phyloP scores from a whole-genome alignment of 768 basidiomycete species.

The Gymnopilus dilepis region DNA sequence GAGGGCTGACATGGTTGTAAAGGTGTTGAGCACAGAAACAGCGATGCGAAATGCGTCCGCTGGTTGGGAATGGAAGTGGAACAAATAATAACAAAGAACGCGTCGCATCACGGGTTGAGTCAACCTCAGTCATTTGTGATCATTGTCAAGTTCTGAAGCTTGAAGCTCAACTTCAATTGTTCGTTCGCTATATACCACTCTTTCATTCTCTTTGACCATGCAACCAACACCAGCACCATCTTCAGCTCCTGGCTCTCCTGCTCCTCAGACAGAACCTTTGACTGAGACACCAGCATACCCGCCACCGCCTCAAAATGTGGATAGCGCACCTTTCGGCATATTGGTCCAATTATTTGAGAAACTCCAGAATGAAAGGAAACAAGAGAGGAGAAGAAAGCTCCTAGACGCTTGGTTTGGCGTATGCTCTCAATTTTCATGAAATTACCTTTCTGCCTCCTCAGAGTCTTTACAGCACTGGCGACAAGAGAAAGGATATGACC shows the following conservation, averaged over 20 bases:
- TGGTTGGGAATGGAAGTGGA: not conserved
- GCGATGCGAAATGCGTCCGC: not conserved
- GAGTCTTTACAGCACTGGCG: constrained; percentile 74
- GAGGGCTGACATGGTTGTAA: constrained; percentile 28
- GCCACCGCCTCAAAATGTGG: constrained; percentile 66
- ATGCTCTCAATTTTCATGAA: constrained; percentile 34
- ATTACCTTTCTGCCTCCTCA: constrained; percentile 12
- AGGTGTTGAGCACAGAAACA: not conserved
- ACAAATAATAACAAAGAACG: constrained; percentile 42
- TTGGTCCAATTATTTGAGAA: constrained; percentile 77
- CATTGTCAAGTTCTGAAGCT: no score
- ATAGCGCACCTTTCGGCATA: constrained; percentile 72
- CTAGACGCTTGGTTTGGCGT: constrained; percentile 85
- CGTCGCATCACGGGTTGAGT: constrained; percentile 28
- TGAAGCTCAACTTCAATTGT: no score
- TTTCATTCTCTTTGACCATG: constrained; percentile 43
- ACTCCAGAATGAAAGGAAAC: constrained; percentile 73
- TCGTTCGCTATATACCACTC: not conserved
- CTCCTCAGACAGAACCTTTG: constrained; percentile 24
- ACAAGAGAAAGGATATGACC: constrained; percentile 80
- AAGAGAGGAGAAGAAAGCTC: constrained; percentile 71
- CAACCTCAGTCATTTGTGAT: not conserved
- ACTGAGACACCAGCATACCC: constrained; percentile 47
- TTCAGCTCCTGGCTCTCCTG: constrained; percentile 57
- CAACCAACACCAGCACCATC: constrained; percentile 72